These are phyloP conservation scores for Paraconiothyrium sp. DNA, from an alignment of 2,329 filamentous ascomycete species.

Conservation along the genomic window DNA sequence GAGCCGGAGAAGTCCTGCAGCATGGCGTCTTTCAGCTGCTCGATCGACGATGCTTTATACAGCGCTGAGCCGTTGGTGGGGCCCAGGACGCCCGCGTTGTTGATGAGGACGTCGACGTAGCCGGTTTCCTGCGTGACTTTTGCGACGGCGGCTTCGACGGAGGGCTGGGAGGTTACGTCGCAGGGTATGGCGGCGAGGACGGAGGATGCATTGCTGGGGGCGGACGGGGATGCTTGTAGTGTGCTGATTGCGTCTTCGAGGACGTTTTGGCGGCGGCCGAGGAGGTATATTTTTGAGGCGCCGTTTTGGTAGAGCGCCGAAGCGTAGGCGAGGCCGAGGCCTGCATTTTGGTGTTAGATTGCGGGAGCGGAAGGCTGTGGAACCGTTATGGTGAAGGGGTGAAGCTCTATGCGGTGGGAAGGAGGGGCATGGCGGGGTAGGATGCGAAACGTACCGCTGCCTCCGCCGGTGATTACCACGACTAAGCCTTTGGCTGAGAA, in stretches of 20 bases:
- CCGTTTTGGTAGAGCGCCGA: slow-evolving; percentile 12
- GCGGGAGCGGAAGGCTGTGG: background rate
- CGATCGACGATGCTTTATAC: slow-evolving; percentile 55
- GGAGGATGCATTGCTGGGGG: slow-evolving; percentile 26
- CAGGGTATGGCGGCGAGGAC: slow-evolving; percentile 54
- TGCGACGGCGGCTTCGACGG: slow-evolving; percentile 53
- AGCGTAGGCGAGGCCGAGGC: slow-evolving; percentile 7
- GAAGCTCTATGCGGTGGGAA: background rate
- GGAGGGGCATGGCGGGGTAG: slow-evolving; percentile 40
- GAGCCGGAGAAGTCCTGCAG: slow-evolving; percentile 29
- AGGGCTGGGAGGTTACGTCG: slow-evolving; percentile 55
- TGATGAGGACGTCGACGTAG: slow-evolving; percentile 62
- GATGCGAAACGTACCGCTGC: slow-evolving; percentile 46
- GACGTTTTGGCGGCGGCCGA: slow-evolving; percentile 54
- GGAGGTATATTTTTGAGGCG: slow-evolving; percentile 54
- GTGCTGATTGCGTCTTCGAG: slow-evolving; percentile 52
- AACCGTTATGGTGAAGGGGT: background rate
- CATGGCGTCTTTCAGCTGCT: slow-evolving; percentile 55
- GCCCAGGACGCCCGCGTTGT: slow-evolving; percentile 61
- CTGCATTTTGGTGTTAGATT: background rate
- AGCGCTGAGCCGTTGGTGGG: slow-evolving; percentile 54
- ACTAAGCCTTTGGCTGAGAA: slow-evolving; percentile 54
- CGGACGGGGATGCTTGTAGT: slow-evolving; percentile 44
- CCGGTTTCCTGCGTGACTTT: slow-evolving; percentile 54
- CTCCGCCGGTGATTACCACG: slow-evolving; percentile 54